A percentile compares a stretch with the other conserved stretches of the same genome.
Conservation (phyloP, 768 basidiomycete genomes). For the Lentinula raphanica region DNA sequence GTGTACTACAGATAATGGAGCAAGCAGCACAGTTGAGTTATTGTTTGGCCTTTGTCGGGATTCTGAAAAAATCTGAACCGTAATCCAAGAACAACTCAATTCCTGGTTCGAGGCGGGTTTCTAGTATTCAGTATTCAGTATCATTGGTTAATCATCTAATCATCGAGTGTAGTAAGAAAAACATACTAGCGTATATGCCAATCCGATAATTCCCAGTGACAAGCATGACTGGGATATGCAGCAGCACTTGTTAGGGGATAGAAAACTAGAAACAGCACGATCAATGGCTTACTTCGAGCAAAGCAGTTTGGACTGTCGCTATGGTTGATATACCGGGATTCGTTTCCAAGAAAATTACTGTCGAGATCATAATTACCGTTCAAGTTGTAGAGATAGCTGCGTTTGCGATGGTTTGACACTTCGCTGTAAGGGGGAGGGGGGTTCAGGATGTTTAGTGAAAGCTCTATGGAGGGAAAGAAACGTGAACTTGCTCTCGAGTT, state of each 20-base stretch:
- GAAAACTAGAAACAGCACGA: background rate
- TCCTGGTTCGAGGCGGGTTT: conserved; percentile 3
- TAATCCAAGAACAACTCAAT: background rate
- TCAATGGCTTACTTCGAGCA: conserved; percentile 35
- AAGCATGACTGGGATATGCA: conserved; percentile 16
- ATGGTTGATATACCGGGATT: conserved; percentile 69
- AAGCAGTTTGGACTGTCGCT: conserved; percentile 36
- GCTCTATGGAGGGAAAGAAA: background rate
- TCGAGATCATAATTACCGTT: conserved; percentile 48
- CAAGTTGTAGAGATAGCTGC: conserved; percentile 61
- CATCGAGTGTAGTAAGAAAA: no score
- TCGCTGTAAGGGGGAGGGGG: conserved; percentile 30
- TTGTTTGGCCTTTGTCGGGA: no score
- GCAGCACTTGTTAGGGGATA: background rate
- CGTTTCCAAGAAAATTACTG: conserved; percentile 50
- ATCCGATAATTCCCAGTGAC: conserved; percentile 69
- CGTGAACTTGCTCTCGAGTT: conserved; percentile 43
- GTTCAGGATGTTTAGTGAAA: background rate
- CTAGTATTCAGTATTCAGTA: background rate
- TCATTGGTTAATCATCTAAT: no score
- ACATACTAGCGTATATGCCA: conserved; percentile 42
- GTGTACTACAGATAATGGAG: no score
- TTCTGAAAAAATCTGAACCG: background rate
- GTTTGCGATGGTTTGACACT: conserved; percentile 39
- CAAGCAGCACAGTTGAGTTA: no score